Conservation (phyloP, 192 early-diverging fungal genomes). For the Coemansia sp. region DNA sequence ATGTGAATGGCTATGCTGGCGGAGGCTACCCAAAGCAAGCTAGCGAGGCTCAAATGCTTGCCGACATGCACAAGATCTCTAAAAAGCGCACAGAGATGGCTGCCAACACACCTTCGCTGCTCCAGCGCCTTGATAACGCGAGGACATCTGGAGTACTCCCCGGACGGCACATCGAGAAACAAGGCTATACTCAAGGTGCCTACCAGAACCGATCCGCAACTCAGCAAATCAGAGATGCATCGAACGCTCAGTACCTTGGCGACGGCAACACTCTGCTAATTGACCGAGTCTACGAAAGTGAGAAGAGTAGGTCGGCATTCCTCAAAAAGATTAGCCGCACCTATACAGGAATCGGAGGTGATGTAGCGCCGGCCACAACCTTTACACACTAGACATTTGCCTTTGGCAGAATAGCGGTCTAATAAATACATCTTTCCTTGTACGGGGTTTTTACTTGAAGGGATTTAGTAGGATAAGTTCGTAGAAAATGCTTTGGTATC, state of each 20-base stretch:
- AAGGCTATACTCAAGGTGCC: slow-evolving; percentile 34
- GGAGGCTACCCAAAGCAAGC: slow-evolving; percentile 1
- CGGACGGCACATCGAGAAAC: slow-evolving; percentile 26
- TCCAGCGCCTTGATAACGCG: slow-evolving; percentile 48
- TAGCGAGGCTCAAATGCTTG: slow-evolving; percentile 4
- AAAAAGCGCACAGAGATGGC: slow-evolving; percentile 42
- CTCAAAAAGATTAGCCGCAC: slow-evolving; percentile 43
- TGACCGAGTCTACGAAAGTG: slow-evolving; percentile 45
- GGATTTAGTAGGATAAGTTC: not conserved
- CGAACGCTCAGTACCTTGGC: slow-evolving; percentile 40
- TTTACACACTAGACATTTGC: slow-evolving; percentile 27
- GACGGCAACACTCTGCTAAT: slow-evolving; percentile 48
- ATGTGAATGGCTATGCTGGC: not conserved
- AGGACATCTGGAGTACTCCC: slow-evolving; percentile 36
- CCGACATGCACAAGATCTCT: slow-evolving; percentile 22
- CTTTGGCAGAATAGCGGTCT: not conserved
- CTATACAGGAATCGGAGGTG: slow-evolving; percentile 43
- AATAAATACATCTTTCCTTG: not conserved
- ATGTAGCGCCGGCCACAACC: slow-evolving; percentile 30
- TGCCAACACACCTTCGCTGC: slow-evolving; percentile 35
- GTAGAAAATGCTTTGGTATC: not conserved
- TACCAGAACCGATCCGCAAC: slow-evolving; percentile 39
- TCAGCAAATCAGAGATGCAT: slow-evolving; percentile 19
- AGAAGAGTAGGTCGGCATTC: slow-evolving; percentile 39
- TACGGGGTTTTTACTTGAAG: not conserved